Base-by-base conservation (phyloP, 2,329 filamentous ascomycete genomes). In the Alternaria panax region DNA sequence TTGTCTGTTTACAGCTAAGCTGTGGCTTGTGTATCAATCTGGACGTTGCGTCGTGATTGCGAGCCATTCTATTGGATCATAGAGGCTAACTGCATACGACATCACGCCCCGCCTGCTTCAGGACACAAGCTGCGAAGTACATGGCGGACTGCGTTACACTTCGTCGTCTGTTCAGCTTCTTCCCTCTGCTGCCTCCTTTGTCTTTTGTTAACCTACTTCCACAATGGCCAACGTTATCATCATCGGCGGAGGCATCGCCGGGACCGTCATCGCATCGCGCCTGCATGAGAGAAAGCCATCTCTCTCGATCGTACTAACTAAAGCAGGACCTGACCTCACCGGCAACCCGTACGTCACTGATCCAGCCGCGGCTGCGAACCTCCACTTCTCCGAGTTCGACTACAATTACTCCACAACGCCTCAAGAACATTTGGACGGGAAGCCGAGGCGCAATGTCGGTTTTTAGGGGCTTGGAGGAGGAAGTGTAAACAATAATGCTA, bases 371-470 rank as follows among this genome's bases (percentile, higher is more conserved):
- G 69, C 60, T 41, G 56, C 67, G n/a, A 41, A 57, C 5, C 53
- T 77, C 5, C 63, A 72, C 55, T 52, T 63, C 47, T 73, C 72
- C 1, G 66, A 70, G 2, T 59, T 78, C 0, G 76, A 79, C 45
- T 77, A 66, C 63, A 74, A 71, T 18, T 75, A 75, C 57, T 51
- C 69, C 0, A 77, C 75, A 1, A 64, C 67, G 0, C 74, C 74
- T 2, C 77, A 79, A 51, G 54, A 55, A 2, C 64, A 77, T 54
- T 58, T 77, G 1, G 56, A 75, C 53, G 61, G 64, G 12, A 57
- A 67, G 1, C 57, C 57, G 20, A 63, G 62, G 38, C 75, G 72
- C 41, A 75, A 75, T 18, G 66, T 65, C 18, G 74, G 66, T 1
- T 71, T 75, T 2, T 74, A 72, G 32, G 68, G 63, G 12, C 12